A percentile compares a stretch with the other conserved stretches of the same genome.
phyloP scores from a whole-genome alignment of 2,329 filamentous ascomycete genomes.

The Botrytis aclada region DNA sequence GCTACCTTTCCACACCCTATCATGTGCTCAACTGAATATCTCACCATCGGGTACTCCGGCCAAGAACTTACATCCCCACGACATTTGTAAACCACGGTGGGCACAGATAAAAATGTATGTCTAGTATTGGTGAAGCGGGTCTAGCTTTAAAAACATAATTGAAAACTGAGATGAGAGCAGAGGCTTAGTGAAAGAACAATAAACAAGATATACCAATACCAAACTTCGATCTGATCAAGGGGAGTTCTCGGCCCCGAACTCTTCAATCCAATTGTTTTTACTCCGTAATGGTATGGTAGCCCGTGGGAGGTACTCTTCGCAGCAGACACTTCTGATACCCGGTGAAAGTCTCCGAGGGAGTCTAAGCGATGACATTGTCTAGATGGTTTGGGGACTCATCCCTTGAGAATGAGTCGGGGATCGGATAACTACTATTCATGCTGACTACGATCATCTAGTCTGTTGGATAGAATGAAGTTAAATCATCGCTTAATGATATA shows the following conservation, averaged over 20 bases:
- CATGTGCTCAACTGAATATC: not conserved
- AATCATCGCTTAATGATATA: not conserved
- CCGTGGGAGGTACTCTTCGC: not conserved
- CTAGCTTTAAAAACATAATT: too few relatives aligned
- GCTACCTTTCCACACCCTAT: not conserved
- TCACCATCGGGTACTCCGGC: not conserved
- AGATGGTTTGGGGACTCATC: not conserved
- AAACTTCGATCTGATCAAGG: too few relatives aligned
- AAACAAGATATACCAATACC: too few relatives aligned
- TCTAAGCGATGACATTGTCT: not conserved
- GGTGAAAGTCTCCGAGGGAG: not conserved
- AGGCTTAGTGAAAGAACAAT: too few relatives aligned
- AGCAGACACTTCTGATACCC: not conserved
- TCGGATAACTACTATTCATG: not conserved
- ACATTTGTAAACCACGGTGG: not conserved
- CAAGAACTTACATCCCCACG: not conserved
- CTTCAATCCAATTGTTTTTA: too few relatives aligned
- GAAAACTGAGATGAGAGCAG: too few relatives aligned
- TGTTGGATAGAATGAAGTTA: not conserved
- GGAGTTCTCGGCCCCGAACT: too few relatives aligned
- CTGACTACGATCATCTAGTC: not conserved
- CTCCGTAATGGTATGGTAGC: too few relatives aligned
- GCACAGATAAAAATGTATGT: too few relatives aligned
- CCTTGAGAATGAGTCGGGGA: not conserved
- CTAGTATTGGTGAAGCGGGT: too few relatives aligned